These are phyloP conservation scores for Tolypocladium tropicale DNA, from an alignment of 2,329 filamentous ascomycete genomes.

Conservation along the genomic window DNA sequence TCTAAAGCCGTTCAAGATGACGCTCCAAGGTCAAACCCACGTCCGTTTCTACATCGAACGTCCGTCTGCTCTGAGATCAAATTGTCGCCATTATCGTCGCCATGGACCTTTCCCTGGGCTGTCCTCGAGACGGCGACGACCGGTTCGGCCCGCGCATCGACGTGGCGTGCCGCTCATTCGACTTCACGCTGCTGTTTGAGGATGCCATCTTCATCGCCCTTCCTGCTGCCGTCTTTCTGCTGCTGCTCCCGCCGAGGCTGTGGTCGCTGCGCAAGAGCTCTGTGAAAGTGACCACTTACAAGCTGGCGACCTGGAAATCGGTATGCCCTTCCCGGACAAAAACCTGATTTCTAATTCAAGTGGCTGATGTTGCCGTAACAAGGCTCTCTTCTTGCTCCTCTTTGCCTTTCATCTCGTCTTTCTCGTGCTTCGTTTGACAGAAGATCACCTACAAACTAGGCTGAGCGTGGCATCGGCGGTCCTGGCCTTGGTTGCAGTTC, in stretches of 20 bases:
- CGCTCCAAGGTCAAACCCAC: too few species aligned
- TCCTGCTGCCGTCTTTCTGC: not conserved
- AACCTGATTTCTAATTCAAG: not conserved
- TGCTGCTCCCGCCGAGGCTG: not conserved
- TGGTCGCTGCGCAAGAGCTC: not conserved
- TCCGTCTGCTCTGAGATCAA: too few species aligned
- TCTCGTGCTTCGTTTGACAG: not conserved
- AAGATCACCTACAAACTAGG: not conserved
- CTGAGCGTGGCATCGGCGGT: not conserved
- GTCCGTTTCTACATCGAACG: too few species aligned
- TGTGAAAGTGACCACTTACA: not conserved
- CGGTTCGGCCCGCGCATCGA: not conserved
- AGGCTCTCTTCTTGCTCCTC: not conserved
- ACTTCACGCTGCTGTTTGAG: constrained; percentile 1
- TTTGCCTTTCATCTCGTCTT: not conserved
- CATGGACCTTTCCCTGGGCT: not conserved
- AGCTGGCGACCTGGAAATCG: not conserved
- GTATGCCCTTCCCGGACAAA: not conserved
- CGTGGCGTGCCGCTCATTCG: not conserved
- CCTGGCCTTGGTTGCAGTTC: not conserved
- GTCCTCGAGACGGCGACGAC: not conserved
- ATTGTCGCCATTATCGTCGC: too few species aligned
- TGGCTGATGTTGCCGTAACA: not conserved
- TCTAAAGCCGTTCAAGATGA: too few species aligned
- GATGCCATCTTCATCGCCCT: not conserved